Evolutionary conservation across 768 basidiomycete genomes (phyloP).

Genomic region (Podaxis pistillaris): DNA sequence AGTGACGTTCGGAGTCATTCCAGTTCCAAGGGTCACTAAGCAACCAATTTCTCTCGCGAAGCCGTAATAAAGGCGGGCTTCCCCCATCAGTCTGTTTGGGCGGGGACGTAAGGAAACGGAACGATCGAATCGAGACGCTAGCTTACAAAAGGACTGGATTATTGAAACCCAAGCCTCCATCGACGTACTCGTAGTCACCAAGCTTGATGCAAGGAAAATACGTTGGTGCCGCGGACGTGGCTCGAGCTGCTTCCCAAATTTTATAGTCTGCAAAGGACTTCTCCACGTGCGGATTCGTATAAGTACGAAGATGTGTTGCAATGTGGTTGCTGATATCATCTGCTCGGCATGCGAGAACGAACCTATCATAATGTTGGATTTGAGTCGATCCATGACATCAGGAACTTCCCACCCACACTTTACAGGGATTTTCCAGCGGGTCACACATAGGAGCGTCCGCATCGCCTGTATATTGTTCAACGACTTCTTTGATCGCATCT

Average conservation of each 20-base stretch:
- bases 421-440: conserved; percentile 23
- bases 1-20: conserved; percentile 22
- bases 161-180: conserved; percentile 32
- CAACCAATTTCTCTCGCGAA: conserved; percentile 22
- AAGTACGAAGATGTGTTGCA: conserved; percentile 30
- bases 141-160: conserved; percentile 29
- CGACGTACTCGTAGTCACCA: conserved; percentile 26
- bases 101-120: neutral
- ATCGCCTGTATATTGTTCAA: conserved; percentile 24
- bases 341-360: conserved; percentile 24
- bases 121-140: neutral
- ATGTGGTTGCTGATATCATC: conserved; percentile 25
- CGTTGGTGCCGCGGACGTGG: conserved; percentile 33
- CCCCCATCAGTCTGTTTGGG: conserved; percentile 25
- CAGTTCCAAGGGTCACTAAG: conserved; percentile 26
- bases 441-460: conserved; percentile 27
- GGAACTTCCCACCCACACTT: conserved; percentile 25
- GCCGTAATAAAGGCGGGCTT: conserved; percentile 23
- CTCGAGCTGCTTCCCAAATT: conserved; percentile 35
- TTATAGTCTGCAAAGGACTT: conserved; percentile 25
- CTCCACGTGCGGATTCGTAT: conserved; percentile 25
- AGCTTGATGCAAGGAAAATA: conserved; percentile 30
- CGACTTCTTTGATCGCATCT: conserved; percentile 24
- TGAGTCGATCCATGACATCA: neutral
- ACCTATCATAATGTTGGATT: conserved; percentile 17